Conservation (phyloP, 2,329 filamentous ascomycete species). For the Microsporum ferrugineum region DNA sequence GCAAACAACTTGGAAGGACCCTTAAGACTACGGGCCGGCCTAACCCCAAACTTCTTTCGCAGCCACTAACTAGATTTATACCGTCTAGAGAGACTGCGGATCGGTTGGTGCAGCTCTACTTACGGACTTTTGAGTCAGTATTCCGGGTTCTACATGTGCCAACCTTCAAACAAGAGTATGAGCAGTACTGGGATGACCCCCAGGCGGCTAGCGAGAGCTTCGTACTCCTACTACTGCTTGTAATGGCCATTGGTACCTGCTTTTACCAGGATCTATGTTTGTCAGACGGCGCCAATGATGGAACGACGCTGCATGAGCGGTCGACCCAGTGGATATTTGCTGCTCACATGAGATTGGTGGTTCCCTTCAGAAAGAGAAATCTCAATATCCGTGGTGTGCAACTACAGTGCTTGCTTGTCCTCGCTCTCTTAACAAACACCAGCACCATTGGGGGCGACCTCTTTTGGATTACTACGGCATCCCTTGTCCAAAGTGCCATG, state of each 20-base stretch:
- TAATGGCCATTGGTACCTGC: conserved; percentile 24
- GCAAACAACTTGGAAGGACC: background rate
- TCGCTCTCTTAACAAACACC: conserved; percentile 22
- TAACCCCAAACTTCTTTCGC: background rate
- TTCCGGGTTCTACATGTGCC: conserved; percentile 49
- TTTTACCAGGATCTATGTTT: background rate
- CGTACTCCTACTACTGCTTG: conserved; percentile 32
- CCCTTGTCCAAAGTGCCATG: conserved; percentile 22
- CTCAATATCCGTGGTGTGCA: conserved; percentile 20
- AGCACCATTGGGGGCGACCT: conserved; percentile 25
- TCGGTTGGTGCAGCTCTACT: conserved; percentile 42
- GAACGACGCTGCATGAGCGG: background rate
- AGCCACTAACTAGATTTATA: conserved; percentile 21
- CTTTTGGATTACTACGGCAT: conserved; percentile 26
- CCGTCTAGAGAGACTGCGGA: conserved; percentile 39
- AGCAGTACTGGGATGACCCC: conserved; percentile 41
- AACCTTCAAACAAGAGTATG: conserved; percentile 46
- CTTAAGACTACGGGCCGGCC: background rate
- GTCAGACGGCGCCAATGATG: background rate
- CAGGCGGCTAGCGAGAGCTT: conserved; percentile 36
- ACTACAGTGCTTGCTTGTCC: conserved; percentile 24
- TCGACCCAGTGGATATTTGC: conserved; percentile 14
- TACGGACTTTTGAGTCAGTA: conserved; percentile 47
- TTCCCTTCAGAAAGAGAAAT: conserved; percentile 21
- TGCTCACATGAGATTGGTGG: conserved; percentile 22